phyloP scores from a whole-genome alignment of 2,329 filamentous ascomycete species.

The Myriosclerotinia duriaeana region DNA sequence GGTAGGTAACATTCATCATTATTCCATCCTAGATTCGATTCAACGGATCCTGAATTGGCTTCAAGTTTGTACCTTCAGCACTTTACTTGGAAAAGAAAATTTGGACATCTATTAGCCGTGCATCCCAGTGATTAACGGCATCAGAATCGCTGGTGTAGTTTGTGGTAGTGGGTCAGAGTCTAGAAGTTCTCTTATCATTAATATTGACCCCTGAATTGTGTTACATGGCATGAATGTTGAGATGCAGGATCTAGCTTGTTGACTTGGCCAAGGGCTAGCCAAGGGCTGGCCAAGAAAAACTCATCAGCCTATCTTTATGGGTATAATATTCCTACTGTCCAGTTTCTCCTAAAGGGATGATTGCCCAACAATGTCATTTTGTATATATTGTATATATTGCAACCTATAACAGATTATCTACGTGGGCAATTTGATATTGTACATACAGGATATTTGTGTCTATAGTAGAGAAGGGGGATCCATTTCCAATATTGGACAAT shows the following conservation, averaged over 20 bases:
- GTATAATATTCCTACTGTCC: conserved; percentile 8
- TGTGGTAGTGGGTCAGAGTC: not conserved
- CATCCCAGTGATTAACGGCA: not conserved
- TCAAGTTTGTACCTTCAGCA: conserved; percentile 6
- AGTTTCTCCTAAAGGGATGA: conserved; percentile 3
- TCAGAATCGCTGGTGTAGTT: not conserved
- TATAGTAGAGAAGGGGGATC: conserved; percentile 7
- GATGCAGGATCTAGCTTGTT: conserved; percentile 1
- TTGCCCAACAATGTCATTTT: conserved; percentile 1
- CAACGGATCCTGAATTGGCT: not conserved
- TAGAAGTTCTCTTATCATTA: not conserved
- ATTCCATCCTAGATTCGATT: not conserved
- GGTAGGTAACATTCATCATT: not conserved
- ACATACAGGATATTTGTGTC: conserved; percentile 3
- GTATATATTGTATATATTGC: conserved; percentile 9
- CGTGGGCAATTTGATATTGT: not conserved
- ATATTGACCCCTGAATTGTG: not conserved
- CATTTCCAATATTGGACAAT: conserved; percentile 14
- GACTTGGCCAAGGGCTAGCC: not conserved
- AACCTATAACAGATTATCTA: not conserved
- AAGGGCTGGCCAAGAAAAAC: not conserved
- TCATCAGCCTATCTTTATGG: conserved; percentile 4
- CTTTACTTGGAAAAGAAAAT: not conserved
- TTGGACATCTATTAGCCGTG: conserved; percentile 7
- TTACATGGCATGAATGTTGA: not conserved